Evolutionary conservation across 2,329 filamentous ascomycete species (phyloP), one percentile per base, ranked within the genome.

Genomic region (Cladophialophora exuberans): DNA sequence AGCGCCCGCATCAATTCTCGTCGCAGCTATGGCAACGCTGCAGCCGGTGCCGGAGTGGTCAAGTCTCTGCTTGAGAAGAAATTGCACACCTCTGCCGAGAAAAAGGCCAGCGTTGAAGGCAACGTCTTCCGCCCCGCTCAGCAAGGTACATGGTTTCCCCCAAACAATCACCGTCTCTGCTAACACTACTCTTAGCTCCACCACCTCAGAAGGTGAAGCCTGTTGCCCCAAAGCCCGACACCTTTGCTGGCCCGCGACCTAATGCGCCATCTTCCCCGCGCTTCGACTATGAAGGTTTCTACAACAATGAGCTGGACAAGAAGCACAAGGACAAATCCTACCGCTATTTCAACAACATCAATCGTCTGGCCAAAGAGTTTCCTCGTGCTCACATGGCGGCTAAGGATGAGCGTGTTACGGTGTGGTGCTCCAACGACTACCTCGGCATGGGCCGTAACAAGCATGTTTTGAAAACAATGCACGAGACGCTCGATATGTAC

Each of bases 341-440:
- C 79, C 90, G 94, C 69, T 97, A 97, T 79, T 99, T 99, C 81
- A 99, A 99, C 82, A 99, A 99, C 80, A 99, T 99, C 84, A 99
- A 99, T 70, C 91, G 94, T 30, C 82, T 99, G 58, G 94, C 94
- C 63, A 90, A 94, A 76, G 90, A 97, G 62, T 99, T 99, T 61
- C 94, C 94, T 25, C 89, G 89, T 62, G 94, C 94, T 41, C 94
- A 99, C 73, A 96, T 95, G 81, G 83, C 89, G 13, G 85, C 81
- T 55, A 83, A 84, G 68, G 86, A 93, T 56, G 90, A 97, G 63
- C 85, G 85, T 49, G 94, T 99, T 54, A 96, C 93, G 1, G 94
- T 99, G 20, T 99, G 94, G 94, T 99, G 94, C 80, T 95, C 93
- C 70, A 99, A 99, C 69, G 94, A 99, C 73, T 99, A 99, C 72